Base-by-base conservation (phyloP, 441 rosid species). In the Brassica hybrid region DNA sequence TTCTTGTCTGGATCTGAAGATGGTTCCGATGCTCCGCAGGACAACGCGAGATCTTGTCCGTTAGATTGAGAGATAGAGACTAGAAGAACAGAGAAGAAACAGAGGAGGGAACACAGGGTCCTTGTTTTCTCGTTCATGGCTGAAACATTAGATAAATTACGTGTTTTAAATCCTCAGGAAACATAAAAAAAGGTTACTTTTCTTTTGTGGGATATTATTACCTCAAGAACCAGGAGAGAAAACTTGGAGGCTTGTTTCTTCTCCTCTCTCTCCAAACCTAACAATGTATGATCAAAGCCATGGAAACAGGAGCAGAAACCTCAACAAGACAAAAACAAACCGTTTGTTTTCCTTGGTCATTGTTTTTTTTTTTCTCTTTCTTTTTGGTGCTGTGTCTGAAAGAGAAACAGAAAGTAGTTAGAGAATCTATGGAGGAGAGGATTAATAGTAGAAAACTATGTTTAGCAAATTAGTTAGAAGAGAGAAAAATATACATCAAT, bases 1-100 rank as follows among this genome's bases (percentile, higher is more conserved):
- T 86, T 85, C 62, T 90, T 88, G 73, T 89, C 86, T 6, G 79
- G 63, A 59, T 90, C 96, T 34, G 74, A 67, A 14, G 79, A 86
- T 9, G 74, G 75, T 5, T 52, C 75, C 1, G 86, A 48, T 0
- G 89, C 84, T 1, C 96, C 96, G 11, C 96, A 92, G 19, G 60
- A 74, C 61, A 84, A 61, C 6, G 79, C 43, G 0, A 64, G 5
- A 65, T 80, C 73, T 43, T 59, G 69, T 65, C 80, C 76, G 56
- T 83, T 43, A 4, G 69, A 73, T 58, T 72, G 80, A 8, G 48
- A 69, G 18, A 67, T 65, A 54, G 79, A 36, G 67, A 73, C 65
- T 7, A 82, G 45, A 41, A 65, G 50, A 14, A 85, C n/a, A 25
- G 61, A 80, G 56, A 87, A 62, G 59, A 79, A 67, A 73, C 76